Base-by-base conservation (phyloP, 805 yeast genomes). In the Suhomyces pyralidae region DNA sequence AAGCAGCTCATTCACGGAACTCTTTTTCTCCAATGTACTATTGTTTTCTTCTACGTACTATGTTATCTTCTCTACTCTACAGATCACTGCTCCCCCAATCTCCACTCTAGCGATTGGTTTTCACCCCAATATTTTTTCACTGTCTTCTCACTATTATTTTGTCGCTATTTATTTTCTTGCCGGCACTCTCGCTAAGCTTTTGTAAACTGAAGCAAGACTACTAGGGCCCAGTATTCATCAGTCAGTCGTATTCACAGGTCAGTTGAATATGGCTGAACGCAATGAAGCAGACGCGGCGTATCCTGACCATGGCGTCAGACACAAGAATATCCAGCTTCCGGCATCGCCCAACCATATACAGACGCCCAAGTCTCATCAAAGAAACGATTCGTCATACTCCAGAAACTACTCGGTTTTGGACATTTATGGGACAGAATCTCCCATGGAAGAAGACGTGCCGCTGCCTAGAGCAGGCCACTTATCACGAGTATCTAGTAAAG, bases 351-450 rank as follows among this genome's bases (percentile, higher is more conserved):
- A 32, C 50, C 40, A 14, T 22, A 17, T 28, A 12, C 38, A 26
- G 38, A 55, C 58, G 17, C 61, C 59, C 25, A 46, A 48, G 40
- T 15, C 50, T 25, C 76, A 69, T 51, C 68, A 59, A 43, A 61
- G 77, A 14, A 49, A 61, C 12, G 71, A 65, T 1, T 70, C 76
- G 9, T 60, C 61, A 7, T 62, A 64, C 52, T 72, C 78, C 7
- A 59, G 65, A 43, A 72, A 65, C 59, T 73, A 69, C 55, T 73
- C 78, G 14, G 52, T 75, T 15, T 60, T 75, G 22, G 75, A 74
- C 51, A 68, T 64, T 52, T 75, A 75, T 51, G 73, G 60, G 22
- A 52, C 48, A 17, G 71, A 65, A 17, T 59, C 62, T 30, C 64
- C 65, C 28, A 43, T 43, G 28, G 52, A 51, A 17, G 54, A 49